phyloP scores from a whole-genome alignment of 495 filamentous ascomycete species.

The Xylaria palmicola region DNA sequence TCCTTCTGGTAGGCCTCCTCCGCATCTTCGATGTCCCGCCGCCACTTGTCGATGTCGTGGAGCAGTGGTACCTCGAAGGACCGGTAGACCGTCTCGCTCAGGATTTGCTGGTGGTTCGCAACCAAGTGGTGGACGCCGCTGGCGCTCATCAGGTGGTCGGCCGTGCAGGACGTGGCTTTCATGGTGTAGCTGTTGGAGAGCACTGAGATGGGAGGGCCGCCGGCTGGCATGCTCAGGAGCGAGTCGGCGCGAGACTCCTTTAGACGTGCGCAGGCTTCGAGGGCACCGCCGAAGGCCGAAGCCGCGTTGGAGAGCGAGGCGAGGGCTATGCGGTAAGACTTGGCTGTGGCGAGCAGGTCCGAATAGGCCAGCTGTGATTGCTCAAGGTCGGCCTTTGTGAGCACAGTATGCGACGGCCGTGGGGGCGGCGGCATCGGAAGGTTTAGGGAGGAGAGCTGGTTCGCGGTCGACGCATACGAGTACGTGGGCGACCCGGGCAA shows the following conservation, averaged over 20 bases:
- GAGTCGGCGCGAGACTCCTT: conserved; percentile 57
- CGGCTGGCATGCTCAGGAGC: conserved; percentile 19
- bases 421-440: conserved; percentile 59
- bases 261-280: conserved; percentile 63
- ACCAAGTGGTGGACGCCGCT: conserved; percentile 64
- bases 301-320: conserved; percentile 56
- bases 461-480: conserved; percentile 60
- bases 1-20: conserved; percentile 56
- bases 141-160: conserved; percentile 56
- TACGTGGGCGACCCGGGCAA: conserved; percentile 59
- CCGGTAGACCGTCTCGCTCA: conserved; percentile 62
- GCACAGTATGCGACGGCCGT: conserved; percentile 52
- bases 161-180: conserved; percentile 54
- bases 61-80: conserved; percentile 63
- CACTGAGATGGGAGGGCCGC: conserved; percentile 23
- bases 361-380: conserved; percentile 58
- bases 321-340: conserved; percentile 58
- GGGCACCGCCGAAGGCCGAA: conserved; percentile 58
- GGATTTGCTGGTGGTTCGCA: conserved; percentile 64
- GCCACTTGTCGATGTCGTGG: conserved; percentile 63
- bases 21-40: conserved; percentile 56
- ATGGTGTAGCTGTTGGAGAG: conserved; percentile 50
- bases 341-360: conserved; percentile 58
- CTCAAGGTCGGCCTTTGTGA: conserved; percentile 60
- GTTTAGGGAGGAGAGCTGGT: conserved; percentile 56